Evolutionary conservation across 2,329 filamentous ascomycete species (phyloP), one percentile per base, ranked within the genome.

Genomic region (Aspergillus thermomutatus): DNA sequence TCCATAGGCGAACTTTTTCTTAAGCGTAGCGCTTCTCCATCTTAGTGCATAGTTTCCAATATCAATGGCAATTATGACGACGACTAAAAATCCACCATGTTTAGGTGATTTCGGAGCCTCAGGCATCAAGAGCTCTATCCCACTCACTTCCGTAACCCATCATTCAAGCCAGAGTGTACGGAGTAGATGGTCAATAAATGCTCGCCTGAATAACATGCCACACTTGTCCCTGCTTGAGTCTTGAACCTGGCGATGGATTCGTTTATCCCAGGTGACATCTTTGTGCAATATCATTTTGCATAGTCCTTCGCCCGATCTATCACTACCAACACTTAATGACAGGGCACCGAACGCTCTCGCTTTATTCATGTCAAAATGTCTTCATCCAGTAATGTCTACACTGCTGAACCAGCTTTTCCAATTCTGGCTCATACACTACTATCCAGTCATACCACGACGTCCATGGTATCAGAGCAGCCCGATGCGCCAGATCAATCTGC

Each of bases 391-490:
- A 65, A 64, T 41, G 41, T 66, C 21, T 72, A 72, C 40, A 55
- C 62, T n/a, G 57, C 66, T 26, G 64, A 70, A 9, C 67, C 72
- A 40, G 72, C 70, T 34, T 53, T 60, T 8, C 72, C 72, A 7
- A 27, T 68, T 28, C 68, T 74, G 19, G 72, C 72, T 4, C 62
- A 71, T 57, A 61, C 64, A 2, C 57, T 74, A 17, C 60, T 74
- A 9, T 19, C 53, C n/a, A 53, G 53, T 28, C 19, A 55, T 26
- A 31, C 34, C 28, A 31, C 52, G 31, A 5, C 21, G n/a, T 43
- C 41, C n/a, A 43, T 23, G 25, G 23, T 53, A 26, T 8, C 52
- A 23, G n/a, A 41, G 25, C 31, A 25, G 17, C 11, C 37, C 7
- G 7, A n/a, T 2, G 11, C 45, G 51, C 25, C 27, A 31, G 43